phyloP scores from a whole-genome alignment of 164 flowering plant species.

The Vitis vinifera region ASM3070453v1 NC_081812.1:19640501-19641000 shows the following conservation, averaged over 20 bases:
- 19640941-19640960: constrained; percentile 81
- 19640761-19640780: constrained; percentile 50
- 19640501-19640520: no score
- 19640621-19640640: constrained; percentile 58
- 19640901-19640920: constrained; percentile 67
- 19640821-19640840: constrained; percentile 27
- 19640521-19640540: no score
- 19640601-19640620: constrained; percentile 82
- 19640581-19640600: background rate
- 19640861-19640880: constrained; percentile 83
- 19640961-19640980: constrained; percentile 71
- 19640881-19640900: constrained; percentile 41
- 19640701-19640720: no score
- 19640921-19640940: constrained; percentile 70
- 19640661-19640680: constrained; percentile 42
- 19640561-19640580: background rate
- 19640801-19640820: constrained; percentile 65
- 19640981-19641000: constrained; percentile 59
- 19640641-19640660: constrained; percentile 77
- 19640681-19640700: background rate
- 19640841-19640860: constrained; percentile 80
- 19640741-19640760: constrained; percentile 26
- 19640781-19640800: constrained; percentile 82
- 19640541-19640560: background rate
- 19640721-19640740: no score